Evolutionary conservation across 352 stramenopile genomes (phyloP).

Genomic region (Phytophthora pseudosyringae): DNA sequence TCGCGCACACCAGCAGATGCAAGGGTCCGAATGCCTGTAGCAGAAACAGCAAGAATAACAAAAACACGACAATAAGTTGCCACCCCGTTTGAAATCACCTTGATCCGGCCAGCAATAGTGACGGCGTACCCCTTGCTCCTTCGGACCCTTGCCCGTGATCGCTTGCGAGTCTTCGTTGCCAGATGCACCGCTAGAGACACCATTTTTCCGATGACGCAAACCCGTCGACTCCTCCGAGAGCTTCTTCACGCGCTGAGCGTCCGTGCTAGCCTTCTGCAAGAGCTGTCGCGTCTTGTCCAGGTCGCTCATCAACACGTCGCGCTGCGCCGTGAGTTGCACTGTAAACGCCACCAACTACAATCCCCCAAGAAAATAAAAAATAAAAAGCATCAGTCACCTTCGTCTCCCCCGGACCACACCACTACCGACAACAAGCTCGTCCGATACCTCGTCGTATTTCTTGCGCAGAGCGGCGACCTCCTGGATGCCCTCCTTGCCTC

Average conservation of each 20-base stretch:
- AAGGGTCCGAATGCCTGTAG: slow-evolving; percentile 76
- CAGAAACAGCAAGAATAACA: background rate
- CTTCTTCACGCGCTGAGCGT: slow-evolving; percentile 71
- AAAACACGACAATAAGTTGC: slow-evolving; percentile 4
- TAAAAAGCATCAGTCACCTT: slow-evolving; percentile 11
- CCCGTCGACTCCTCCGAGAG: slow-evolving; percentile 60
- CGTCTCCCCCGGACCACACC: background rate
- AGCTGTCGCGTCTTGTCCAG: slow-evolving; percentile 82
- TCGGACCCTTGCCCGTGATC: slow-evolving; percentile 42
- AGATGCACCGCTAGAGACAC: slow-evolving; percentile 18
- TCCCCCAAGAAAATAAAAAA: background rate
- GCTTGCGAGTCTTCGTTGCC: slow-evolving; percentile 46
- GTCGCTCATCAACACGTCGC: slow-evolving; percentile 86
- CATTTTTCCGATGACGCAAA: slow-evolving; percentile 80
- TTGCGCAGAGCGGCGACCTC: slow-evolving; percentile 79
- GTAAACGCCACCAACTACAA: slow-evolving; percentile 86
- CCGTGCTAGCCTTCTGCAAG: slow-evolving; percentile 71
- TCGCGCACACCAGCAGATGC: slow-evolving; percentile 84
- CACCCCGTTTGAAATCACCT: background rate
- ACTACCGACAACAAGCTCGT: background rate
- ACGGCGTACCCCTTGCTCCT: slow-evolving; percentile 63
- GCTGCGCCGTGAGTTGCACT: slow-evolving; percentile 86
- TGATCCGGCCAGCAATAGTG: background rate
- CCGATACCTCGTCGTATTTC: slow-evolving; percentile 89
- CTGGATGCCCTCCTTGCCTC: slow-evolving; percentile 57